These are phyloP conservation scores for Pachysolen tannophilus DNA, from an alignment of 805 yeast genomes.

Conservation along the genomic window DNA sequence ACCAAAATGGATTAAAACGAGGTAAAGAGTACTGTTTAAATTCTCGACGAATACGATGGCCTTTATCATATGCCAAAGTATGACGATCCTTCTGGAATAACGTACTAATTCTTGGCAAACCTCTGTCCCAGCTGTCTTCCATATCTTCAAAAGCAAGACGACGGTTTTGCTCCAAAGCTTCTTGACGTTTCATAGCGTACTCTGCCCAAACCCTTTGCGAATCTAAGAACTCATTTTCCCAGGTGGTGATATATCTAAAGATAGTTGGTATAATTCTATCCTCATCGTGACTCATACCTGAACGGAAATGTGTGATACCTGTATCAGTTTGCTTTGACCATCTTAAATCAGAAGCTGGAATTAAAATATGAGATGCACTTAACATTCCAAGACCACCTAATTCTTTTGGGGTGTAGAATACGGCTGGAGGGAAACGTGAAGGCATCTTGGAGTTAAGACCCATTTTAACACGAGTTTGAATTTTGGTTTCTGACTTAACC, in stretches of 20 bases:
- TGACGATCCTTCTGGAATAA: slow-evolving; percentile 92
- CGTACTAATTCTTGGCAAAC: slow-evolving; percentile 93
- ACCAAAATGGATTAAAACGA: slow-evolving; percentile 88
- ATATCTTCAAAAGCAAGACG: slow-evolving; percentile 87
- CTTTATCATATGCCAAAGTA: slow-evolving; percentile 90
- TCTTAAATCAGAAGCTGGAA: slow-evolving; percentile 85
- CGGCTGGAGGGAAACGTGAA: slow-evolving; percentile 96
- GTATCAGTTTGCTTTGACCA: slow-evolving; percentile 94
- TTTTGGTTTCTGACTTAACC: slow-evolving; percentile 86
- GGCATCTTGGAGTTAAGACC: slow-evolving; percentile 99
- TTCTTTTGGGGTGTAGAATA: slow-evolving; percentile 95
- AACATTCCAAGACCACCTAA: slow-evolving; percentile 97
- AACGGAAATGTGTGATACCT: slow-evolving; percentile 88
- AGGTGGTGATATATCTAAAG: slow-evolving; percentile 84
- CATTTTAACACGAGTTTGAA: slow-evolving; percentile 89
- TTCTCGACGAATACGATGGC: slow-evolving; percentile 77
- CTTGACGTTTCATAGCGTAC: slow-evolving; percentile 81
- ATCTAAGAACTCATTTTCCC: slow-evolving; percentile 95
- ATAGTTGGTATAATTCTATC: slow-evolving; percentile 84
- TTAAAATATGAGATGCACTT: slow-evolving; percentile 91
- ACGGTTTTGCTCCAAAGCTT: slow-evolving; percentile 78
- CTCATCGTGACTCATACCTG: slow-evolving; percentile 84
- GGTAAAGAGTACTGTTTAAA: slow-evolving; percentile 68
- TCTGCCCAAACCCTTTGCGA: slow-evolving; percentile 98
- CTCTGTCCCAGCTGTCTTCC: slow-evolving; percentile 94